A percentile compares a stretch with the other conserved stretches of the same genome.
Conservation (phyloP, 1,284 basidiomycete species). For the Ustilago hordei region DNA sequence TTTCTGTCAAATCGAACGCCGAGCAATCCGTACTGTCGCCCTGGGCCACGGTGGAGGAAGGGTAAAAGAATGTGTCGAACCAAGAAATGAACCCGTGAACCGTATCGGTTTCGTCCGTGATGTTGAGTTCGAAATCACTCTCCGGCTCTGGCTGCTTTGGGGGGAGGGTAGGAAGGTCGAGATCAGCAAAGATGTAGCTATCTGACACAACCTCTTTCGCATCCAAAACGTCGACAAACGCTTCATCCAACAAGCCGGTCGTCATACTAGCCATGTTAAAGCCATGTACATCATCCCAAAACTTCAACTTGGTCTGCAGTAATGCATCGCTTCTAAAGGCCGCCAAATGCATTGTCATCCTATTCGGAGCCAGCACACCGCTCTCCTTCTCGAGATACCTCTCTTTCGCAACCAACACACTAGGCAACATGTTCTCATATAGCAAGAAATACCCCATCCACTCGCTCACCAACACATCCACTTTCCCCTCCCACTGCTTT, state of each 20-base stretch:
- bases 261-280: slow-evolving; percentile 66
- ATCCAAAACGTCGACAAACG: slow-evolving; percentile 62
- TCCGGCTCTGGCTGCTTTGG: slow-evolving; percentile 68
- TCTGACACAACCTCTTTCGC: slow-evolving; percentile 48
- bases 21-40: slow-evolving; percentile 32
- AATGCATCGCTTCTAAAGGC: slow-evolving; percentile 82
- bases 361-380: slow-evolving; percentile 91
- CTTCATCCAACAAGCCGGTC: slow-evolving; percentile 62
- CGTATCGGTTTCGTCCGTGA: slow-evolving; percentile 9
- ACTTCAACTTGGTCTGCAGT: slow-evolving; percentile 82
- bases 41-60: slow-evolving; percentile 14
- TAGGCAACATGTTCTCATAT: slow-evolving; percentile 98
- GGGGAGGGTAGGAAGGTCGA: slow-evolving; percentile 56
- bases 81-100: slow-evolving; percentile 65
- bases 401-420: slow-evolving; percentile 87
- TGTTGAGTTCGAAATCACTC: slow-evolving; percentile 46
- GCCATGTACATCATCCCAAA: slow-evolving; percentile 93
- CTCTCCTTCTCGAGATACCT: slow-evolving; percentile 77
- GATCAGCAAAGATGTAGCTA: slow-evolving; percentile 56
- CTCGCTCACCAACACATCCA: slow-evolving; percentile 94
- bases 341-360: slow-evolving; percentile 85
- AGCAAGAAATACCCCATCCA: slow-evolving; percentile 83
- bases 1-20: slow-evolving; percentile 17
- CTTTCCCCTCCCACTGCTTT: slow-evolving; percentile 76
- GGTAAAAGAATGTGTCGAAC: slow-evolving; percentile 69